A percentile compares a stretch with the other conserved stretches of the same genome.
These are phyloP conservation scores for Coniferiporia sulphurascens DNA, from an alignment of 1,284 basidiomycete species.

Conservation along the genomic window DNA sequence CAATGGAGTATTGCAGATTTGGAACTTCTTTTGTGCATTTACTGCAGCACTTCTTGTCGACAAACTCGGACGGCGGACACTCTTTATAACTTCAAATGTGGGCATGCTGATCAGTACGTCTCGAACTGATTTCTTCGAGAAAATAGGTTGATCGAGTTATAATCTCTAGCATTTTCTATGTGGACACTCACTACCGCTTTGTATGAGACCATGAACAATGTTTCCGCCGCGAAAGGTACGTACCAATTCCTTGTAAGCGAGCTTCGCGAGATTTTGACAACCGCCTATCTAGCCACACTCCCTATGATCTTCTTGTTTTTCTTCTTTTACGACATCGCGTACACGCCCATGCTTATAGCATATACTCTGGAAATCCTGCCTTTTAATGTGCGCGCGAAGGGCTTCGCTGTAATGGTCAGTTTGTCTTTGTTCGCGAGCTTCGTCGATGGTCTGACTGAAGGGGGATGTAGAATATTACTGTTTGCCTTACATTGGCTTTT, in stretches of 20 bases:
- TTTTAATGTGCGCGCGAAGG: slow-evolving; percentile 62
- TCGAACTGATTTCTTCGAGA: neutral
- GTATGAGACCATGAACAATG: slow-evolving; percentile 42
- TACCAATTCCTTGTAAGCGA: neutral
- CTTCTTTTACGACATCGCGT: slow-evolving; percentile 64
- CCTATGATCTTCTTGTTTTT: slow-evolving; percentile 70
- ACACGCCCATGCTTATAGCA: slow-evolving; percentile 57
- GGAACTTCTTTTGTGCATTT: slow-evolving; percentile 50
- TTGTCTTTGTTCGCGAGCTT: neutral
- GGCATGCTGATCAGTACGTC: slow-evolving; percentile 58
- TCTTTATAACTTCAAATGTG: slow-evolving; percentile 59
- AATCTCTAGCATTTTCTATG: slow-evolving; percentile 41
- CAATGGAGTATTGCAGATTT: slow-evolving; percentile 58
- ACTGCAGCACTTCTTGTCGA: slow-evolving; percentile 56
- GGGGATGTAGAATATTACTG: slow-evolving; percentile 44
- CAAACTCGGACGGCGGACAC: slow-evolving; percentile 51
- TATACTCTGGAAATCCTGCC: slow-evolving; percentile 69
- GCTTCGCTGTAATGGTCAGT: slow-evolving; percentile 60
- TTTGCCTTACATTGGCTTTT: slow-evolving; percentile 55
- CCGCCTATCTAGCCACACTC: slow-evolving; percentile 45
- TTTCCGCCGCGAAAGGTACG: slow-evolving; percentile 49
- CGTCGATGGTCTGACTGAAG: no score
- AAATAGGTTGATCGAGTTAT: neutral
- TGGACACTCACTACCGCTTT: slow-evolving; percentile 60
- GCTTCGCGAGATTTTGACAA: neutral